Percentiles rank a stretch among this genome's conserved stretches.
These are phyloP conservation scores for Termitomyces sp. DNA, from an alignment of 768 basidiomycete genomes.

Conservation along the genomic window DNA sequence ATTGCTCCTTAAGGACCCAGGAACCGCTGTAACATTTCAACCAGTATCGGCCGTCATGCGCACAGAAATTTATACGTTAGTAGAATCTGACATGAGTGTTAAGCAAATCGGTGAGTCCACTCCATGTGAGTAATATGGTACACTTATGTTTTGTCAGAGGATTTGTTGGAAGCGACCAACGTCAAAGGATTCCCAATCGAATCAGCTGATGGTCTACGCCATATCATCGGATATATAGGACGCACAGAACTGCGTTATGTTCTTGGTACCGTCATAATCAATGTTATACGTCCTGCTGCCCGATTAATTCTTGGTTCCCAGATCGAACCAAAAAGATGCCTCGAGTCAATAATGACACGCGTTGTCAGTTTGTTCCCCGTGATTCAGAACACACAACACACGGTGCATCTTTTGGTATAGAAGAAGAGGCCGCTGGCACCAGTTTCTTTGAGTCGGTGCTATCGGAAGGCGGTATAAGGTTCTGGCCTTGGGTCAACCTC, in stretches of 20 bases:
- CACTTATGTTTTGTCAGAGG: constrained; percentile 41
- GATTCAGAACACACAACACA: constrained; percentile 50
- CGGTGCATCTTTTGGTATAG: constrained; percentile 50
- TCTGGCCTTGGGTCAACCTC: constrained; percentile 95
- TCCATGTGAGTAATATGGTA: background rate
- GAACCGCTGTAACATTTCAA: background rate
- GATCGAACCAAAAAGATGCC: constrained; percentile 69
- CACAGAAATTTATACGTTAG: constrained; percentile 67
- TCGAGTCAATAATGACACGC: constrained; percentile 56
- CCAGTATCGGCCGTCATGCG: constrained; percentile 90
- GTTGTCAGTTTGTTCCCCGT: constrained; percentile 63
- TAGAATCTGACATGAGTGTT: constrained; percentile 71
- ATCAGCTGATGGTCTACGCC: constrained; percentile 49
- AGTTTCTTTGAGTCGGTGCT: constrained; percentile 54
- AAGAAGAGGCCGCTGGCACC: constrained; percentile 65
- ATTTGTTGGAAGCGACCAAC: constrained; percentile 60
- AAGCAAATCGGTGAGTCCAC: constrained; percentile 69
- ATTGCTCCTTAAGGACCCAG: constrained; percentile 16
- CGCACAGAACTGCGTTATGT: constrained; percentile 83
- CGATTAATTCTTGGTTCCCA: constrained; percentile 22
- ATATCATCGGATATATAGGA: constrained; percentile 83
- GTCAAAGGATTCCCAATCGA: constrained; percentile 94
- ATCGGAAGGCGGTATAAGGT: constrained; percentile 52
- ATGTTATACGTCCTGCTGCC: background rate
- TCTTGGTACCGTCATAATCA: constrained; percentile 47